A percentile compares a stretch with the other conserved stretches of the same genome.
Evolutionary conservation across 1,139 yeast species (phyloP).

Genomic region (Arxiozyma bovina): DNA sequence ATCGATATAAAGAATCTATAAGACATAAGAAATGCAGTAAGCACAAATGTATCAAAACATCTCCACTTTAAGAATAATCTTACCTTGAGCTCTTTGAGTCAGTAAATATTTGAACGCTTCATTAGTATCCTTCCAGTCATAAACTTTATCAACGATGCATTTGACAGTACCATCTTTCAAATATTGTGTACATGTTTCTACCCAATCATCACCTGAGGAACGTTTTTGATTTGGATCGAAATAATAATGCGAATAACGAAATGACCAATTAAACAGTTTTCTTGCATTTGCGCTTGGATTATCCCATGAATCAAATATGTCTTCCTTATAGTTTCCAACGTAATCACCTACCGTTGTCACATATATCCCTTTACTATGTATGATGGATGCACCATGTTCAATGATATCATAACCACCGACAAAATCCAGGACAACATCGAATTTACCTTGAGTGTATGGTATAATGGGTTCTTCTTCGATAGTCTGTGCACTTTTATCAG

Average conservation of each 20-base stretch:
- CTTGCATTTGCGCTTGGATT: slow-evolving; percentile 35
- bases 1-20: neutral
- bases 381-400: slow-evolving; percentile 26
- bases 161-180: slow-evolving; percentile 37
- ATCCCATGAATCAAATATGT: slow-evolving; percentile 32
- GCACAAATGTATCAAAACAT: slow-evolving; percentile 21
- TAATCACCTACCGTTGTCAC: slow-evolving; percentile 50
- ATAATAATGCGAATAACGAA: slow-evolving; percentile 31
- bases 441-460: slow-evolving; percentile 30
- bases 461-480: slow-evolving; percentile 9
- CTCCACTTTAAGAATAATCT: slow-evolving; percentile 42
- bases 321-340: slow-evolving; percentile 32
- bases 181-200: slow-evolving; percentile 34
- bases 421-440: slow-evolving; percentile 40
- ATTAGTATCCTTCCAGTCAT: slow-evolving; percentile 43
- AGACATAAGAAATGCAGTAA: neutral
- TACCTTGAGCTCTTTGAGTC: slow-evolving; percentile 52
- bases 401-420: slow-evolving; percentile 39
- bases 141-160: slow-evolving; percentile 46
- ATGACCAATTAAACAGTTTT: slow-evolving; percentile 32
- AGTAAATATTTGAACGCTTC: slow-evolving; percentile 45
- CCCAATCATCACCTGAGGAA: slow-evolving; percentile 28
- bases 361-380: slow-evolving; percentile 39
- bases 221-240: slow-evolving; percentile 28
- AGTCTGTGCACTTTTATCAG: slow-evolving; percentile 20